Base-by-base conservation (phyloP, 2,329 filamentous ascomycete species). In the Pyricularia grisea region DNA sequence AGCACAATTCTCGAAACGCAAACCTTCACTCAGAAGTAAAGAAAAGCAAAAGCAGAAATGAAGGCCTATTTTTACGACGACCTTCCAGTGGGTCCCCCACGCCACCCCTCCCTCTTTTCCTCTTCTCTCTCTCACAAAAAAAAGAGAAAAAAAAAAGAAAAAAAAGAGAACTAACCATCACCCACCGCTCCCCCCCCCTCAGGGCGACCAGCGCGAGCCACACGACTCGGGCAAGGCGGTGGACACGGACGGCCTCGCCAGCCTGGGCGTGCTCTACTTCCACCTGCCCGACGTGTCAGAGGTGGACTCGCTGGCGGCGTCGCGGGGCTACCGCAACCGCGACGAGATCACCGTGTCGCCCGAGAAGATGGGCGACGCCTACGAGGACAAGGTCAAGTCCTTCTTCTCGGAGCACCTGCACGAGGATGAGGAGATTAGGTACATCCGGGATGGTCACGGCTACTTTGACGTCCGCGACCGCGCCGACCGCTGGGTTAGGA, bases 381-480 rank as follows among this genome's bases (percentile, higher is more conserved):
- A 98, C 82, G 94, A 99, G 80, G 87, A 91, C 72, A 98, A 98
- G 80, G 93, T 99, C 72, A 94, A 93, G 82, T 88, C 81, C 73
- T 99, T 99, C 83, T 99, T 98, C 82, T 79, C 91, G 74, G 95
- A 99, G 84, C 95, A 99, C 79, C 79, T 99, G 75, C 95, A 99
- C 78, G 95, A 99, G 82, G 95, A 99, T 74, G 95, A 99, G 82
- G 95, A 99, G 85, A 99, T 99, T 73, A 85, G 95, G 66, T 99
- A 97, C 76, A 94, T 99, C 73, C 84, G 93, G 36, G 94, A 90
- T 71, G 95, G 95, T 0, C 86, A 87, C 69, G 95, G 95, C 0
- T 99, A 91, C 79, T 99, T 99, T 77, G 95, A 99, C 79, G 94
- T 99, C 3, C 84, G 95, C 66, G 90, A 88, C 75, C 84, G 91